phyloP scores from a whole-genome alignment of 2,329 filamentous ascomycete genomes.

The Plenodomus biglobosus region DNA sequence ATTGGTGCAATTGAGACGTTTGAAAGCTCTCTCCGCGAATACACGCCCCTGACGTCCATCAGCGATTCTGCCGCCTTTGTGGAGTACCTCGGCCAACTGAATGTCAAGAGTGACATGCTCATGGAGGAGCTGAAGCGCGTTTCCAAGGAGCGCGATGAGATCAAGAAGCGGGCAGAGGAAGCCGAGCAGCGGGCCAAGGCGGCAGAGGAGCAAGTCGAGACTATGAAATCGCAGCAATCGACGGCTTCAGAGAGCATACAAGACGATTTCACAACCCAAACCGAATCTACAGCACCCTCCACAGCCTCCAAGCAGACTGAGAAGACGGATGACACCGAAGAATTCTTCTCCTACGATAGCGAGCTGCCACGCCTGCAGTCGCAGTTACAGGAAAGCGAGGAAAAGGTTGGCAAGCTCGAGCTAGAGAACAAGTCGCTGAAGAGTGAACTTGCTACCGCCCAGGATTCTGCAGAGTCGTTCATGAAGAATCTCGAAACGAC shows the following conservation, averaged over 20 bases:
- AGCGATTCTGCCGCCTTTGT: conserved; percentile 78
- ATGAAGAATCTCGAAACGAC: conserved; percentile 65
- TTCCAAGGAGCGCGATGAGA: conserved; percentile 75
- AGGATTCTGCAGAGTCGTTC: conserved; percentile 60
- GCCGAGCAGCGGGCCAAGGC: conserved; percentile 64
- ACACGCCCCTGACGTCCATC: conserved; percentile 88
- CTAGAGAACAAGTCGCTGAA: conserved; percentile 68
- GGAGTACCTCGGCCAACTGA: conserved; percentile 88
- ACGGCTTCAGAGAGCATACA: conserved; percentile 17
- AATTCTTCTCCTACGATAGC: conserved; percentile 90
- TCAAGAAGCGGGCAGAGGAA: conserved; percentile 75
- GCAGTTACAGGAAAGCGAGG: conserved; percentile 69
- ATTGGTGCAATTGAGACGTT: conserved; percentile 90
- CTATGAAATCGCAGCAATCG: conserved; percentile 47
- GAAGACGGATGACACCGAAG: conserved; percentile 56
- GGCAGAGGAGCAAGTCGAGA: conserved; percentile 64
- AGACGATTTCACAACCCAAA: conserved; percentile 31
- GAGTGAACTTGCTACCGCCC: conserved; percentile 68
- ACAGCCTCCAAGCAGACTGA: conserved; percentile 30
- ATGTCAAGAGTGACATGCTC: conserved; percentile 85
- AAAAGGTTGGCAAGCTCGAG: conserved; percentile 71
- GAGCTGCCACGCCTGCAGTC: conserved; percentile 81
- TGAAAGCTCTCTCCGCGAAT: conserved; percentile 85
- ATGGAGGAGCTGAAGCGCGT: conserved; percentile 91
- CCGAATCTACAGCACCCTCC: conserved; percentile 29